phyloP scores from a whole-genome alignment of 169 alveolate species.

The Plasmodium blacklocki region DNA sequence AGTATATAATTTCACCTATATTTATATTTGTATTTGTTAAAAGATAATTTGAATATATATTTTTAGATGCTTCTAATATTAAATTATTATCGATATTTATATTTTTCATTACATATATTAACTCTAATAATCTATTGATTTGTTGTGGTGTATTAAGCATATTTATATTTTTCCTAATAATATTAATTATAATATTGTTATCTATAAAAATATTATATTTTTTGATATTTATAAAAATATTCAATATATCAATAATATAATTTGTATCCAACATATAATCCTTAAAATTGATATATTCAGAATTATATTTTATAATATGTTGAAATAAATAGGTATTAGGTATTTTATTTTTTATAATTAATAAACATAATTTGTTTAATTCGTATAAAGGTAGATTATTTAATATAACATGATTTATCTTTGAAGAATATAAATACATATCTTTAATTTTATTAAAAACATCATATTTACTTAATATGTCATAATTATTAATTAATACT shows the following conservation, averaged over 20 bases:
- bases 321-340: constrained; percentile 51
- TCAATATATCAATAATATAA: constrained; percentile 31
- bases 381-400: constrained; percentile 41
- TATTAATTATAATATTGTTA: constrained; percentile 20
- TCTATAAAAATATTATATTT: constrained; percentile 50
- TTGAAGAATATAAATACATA: constrained; percentile 34
- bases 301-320: constrained; percentile 29
- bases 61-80: not conserved
- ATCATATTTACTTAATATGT: constrained; percentile 1
- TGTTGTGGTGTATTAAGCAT: constrained; percentile 31
- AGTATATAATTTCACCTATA: constrained; percentile 39
- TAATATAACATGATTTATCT: constrained; percentile 24
- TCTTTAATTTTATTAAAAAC: constrained; percentile 66
- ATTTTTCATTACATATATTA: constrained; percentile 8
- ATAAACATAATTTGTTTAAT: constrained; percentile 54
- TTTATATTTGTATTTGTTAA: constrained; percentile 3
- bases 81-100: constrained; percentile 15
- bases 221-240: constrained; percentile 9
- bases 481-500: constrained; percentile 29
- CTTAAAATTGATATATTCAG: constrained; percentile 24
- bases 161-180: constrained; percentile 23
- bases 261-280: constrained; percentile 5
- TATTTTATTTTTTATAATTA: constrained; percentile 46
- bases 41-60: constrained; percentile 25
- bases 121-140: constrained; percentile 21